Conservation (phyloP, 192 early-diverging fungal species). For the Backusella macrospora region DNA sequence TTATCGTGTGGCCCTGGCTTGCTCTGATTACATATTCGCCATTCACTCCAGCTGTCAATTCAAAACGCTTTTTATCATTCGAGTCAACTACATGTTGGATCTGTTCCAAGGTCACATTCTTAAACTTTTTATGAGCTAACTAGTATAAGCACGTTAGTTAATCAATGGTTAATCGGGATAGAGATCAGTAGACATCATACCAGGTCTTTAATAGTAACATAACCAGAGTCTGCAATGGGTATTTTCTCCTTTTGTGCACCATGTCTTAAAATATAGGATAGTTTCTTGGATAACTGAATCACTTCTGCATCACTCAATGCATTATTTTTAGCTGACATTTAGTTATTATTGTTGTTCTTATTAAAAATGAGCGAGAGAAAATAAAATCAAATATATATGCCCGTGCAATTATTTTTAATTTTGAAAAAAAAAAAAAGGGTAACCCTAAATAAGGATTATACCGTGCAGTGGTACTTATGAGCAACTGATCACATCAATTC, state of each 20-base stretch:
- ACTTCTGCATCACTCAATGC: neutral
- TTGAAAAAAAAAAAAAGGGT: no score
- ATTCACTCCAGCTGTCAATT: slow-evolving; percentile 51
- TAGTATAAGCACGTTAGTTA: slow-evolving; percentile 21
- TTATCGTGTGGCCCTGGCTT: slow-evolving; percentile 84
- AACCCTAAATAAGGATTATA: no score
- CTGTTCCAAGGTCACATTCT: slow-evolving; percentile 57
- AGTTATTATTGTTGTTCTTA: no score
- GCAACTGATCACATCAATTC: no score
- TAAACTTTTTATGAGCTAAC: slow-evolving; percentile 62
- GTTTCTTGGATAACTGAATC: slow-evolving; percentile 69
- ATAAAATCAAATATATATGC: no score
- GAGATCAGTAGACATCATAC: slow-evolving; percentile 33
- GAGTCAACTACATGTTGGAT: slow-evolving; percentile 69
- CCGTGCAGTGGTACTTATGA: no score
- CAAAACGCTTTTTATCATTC: slow-evolving; percentile 86
- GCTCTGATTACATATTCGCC: slow-evolving; percentile 71
- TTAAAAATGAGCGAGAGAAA: no score
- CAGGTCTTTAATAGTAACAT: slow-evolving; percentile 68
- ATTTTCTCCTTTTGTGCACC: slow-evolving; percentile 79
- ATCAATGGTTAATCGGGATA: neutral
- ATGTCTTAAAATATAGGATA: slow-evolving; percentile 87
- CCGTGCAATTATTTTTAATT: no score
- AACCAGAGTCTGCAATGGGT: slow-evolving; percentile 75
- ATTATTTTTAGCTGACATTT: no score